Evolutionary conservation across 352 stramenopile species (phyloP).

Genomic region (Achlya hypogyna): DNA sequence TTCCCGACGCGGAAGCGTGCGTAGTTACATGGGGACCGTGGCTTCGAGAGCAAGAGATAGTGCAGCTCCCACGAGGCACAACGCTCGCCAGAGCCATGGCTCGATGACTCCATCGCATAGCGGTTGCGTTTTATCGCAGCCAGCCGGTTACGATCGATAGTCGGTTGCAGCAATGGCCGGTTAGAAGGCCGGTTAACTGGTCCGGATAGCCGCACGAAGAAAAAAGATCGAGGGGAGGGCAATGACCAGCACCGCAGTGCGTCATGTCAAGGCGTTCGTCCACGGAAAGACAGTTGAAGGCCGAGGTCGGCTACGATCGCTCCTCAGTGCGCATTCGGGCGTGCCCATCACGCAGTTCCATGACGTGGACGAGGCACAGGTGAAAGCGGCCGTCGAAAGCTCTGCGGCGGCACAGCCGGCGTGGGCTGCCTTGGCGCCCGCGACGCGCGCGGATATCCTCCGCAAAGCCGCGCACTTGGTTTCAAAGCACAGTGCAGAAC

Average conservation of each 20-base stretch:
- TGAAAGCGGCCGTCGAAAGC: slow-evolving; percentile 39
- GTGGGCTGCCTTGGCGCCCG: slow-evolving; percentile 51
- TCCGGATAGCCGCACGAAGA: background rate
- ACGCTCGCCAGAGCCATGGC: too few relatives aligned
- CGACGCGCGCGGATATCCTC: slow-evolving; percentile 51
- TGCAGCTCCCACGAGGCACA: too few relatives aligned
- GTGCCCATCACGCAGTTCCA: slow-evolving; percentile 45
- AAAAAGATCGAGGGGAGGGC: background rate
- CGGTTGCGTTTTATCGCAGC: too few relatives aligned
- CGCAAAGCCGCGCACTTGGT: slow-evolving; percentile 54
- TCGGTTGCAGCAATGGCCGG: too few relatives aligned
- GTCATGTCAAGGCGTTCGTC: slow-evolving; percentile 56
- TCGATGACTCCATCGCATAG: too few relatives aligned
- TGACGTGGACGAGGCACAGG: slow-evolving; percentile 34
- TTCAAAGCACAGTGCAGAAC: slow-evolving; percentile 43
- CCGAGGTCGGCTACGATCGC: slow-evolving; percentile 23
- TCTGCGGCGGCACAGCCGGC: slow-evolving; percentile 40
- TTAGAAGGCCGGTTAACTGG: too few relatives aligned
- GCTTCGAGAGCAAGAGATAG: too few relatives aligned
- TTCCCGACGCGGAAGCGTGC: too few relatives aligned
- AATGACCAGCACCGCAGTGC: slow-evolving; percentile 1
- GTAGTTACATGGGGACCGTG: too few relatives aligned
- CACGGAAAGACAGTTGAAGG: slow-evolving; percentile 48
- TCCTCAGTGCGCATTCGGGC: slow-evolving; percentile 49
- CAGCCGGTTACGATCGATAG: too few relatives aligned